Conservation (phyloP, 2,329 filamentous ascomycete genomes). For the Bipolaris bicolor region DNA sequence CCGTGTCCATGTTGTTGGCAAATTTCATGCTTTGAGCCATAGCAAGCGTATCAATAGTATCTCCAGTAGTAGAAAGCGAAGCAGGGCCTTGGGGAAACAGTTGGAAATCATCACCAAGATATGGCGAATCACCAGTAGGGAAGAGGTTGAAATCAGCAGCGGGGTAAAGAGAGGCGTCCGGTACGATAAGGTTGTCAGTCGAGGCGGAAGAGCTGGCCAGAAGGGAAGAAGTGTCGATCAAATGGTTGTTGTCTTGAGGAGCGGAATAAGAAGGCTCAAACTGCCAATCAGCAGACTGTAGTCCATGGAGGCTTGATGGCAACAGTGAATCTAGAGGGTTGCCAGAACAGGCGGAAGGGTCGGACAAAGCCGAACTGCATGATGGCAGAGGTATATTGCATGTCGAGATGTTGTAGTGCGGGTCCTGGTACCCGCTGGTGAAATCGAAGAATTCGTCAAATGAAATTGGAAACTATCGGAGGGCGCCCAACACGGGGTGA, state of each 20-base stretch:
- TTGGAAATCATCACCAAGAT: conserved; percentile 30
- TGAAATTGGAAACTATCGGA: conserved; percentile 42
- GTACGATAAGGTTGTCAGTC: conserved; percentile 23
- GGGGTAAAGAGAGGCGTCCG: conserved; percentile 29
- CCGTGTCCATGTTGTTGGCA: conserved; percentile 24
- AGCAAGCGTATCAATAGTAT: conserved; percentile 22
- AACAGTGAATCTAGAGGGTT: conserved; percentile 31
- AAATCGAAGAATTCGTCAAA: conserved; percentile 47
- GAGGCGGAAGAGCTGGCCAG: conserved; percentile 33
- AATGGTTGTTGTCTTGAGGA: conserved; percentile 26
- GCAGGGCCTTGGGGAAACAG: conserved; percentile 22
- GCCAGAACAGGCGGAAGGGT: conserved; percentile 31
- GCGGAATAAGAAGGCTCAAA: conserved; percentile 34
- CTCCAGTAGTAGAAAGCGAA: conserved; percentile 20
- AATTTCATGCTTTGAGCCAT: conserved; percentile 25
- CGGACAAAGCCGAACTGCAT: conserved; percentile 32
- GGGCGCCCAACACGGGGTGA: conserved; percentile 46
- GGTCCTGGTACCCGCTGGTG: conserved; percentile 45
- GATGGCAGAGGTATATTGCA: conserved; percentile 35
- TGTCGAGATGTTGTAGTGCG: conserved; percentile 41
- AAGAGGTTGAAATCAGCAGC: conserved; percentile 34
- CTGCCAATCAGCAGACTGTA: conserved; percentile 37
- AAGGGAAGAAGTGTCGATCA: conserved; percentile 28
- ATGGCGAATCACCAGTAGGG: conserved; percentile 29
- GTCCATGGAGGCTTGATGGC: conserved; percentile 34